phyloP scores from a whole-genome alignment of 2,329 filamentous ascomycete species.

The Hypocreales sp. region DNA sequence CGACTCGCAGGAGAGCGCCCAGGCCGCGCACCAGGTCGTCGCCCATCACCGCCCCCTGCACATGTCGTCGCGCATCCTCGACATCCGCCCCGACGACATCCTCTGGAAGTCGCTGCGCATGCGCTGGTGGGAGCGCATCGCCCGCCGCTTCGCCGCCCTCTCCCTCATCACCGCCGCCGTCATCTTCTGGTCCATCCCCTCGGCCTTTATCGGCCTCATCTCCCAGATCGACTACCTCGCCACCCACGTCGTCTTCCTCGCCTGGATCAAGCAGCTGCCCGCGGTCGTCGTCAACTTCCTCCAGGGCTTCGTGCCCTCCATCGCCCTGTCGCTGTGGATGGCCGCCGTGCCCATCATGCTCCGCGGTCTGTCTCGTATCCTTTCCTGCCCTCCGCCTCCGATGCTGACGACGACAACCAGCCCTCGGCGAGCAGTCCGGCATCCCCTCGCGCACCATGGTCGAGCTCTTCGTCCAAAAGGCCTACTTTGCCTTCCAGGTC shows the following conservation, averaged over 20 bases:
- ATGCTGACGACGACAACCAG: slow-evolving; percentile 17
- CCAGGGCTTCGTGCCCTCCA: slow-evolving; percentile 66
- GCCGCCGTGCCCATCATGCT: slow-evolving; percentile 72
- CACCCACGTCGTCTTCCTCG: slow-evolving; percentile 51
- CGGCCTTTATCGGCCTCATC: slow-evolving; percentile 69
- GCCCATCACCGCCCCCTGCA: slow-evolving; percentile 77
- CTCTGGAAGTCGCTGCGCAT: slow-evolving; percentile 79
- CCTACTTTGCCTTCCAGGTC: slow-evolving; percentile 82
- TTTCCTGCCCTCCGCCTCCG: background rate
- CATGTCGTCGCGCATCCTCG: slow-evolving; percentile 75
- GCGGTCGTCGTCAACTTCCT: slow-evolving; percentile 61
- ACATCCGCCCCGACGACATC: slow-evolving; percentile 66
- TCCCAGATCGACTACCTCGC: slow-evolving; percentile 67
- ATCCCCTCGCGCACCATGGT: slow-evolving; percentile 66
- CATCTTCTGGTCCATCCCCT: slow-evolving; percentile 68
- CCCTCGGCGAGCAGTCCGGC: slow-evolving; percentile 65
- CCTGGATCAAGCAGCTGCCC: slow-evolving; percentile 60
- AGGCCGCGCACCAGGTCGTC: slow-evolving; percentile 73
- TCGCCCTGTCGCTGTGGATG: slow-evolving; percentile 72
- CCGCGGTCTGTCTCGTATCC: slow-evolving; percentile 26
- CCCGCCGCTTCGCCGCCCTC: slow-evolving; percentile 54
- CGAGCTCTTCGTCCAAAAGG: slow-evolving; percentile 80
- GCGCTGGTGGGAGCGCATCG: slow-evolving; percentile 70
- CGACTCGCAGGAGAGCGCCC: slow-evolving; percentile 63
- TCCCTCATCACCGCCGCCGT: slow-evolving; percentile 64